These are phyloP conservation scores for Lactifluus echinatus DNA, from an alignment of 768 basidiomycete species.

Conservation along the genomic window DNA sequence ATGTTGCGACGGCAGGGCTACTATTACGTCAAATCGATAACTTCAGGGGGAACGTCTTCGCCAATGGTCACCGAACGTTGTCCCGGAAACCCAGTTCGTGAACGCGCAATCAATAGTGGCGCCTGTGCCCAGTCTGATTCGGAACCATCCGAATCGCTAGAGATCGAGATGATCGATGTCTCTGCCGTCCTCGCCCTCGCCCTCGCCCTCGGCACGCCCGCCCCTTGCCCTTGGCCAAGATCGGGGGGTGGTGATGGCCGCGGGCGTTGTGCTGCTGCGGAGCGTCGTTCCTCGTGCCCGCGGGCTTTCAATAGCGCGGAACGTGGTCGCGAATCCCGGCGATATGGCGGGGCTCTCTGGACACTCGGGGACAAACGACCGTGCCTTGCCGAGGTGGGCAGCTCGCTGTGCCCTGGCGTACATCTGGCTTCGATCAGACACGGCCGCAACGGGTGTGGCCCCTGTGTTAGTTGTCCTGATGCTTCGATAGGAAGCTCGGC, in stretches of 20 bases:
- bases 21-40: constrained; percentile 40
- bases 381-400: neutral
- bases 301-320: neutral
- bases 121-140: constrained; percentile 12
- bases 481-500: constrained; percentile 12
- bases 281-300: neutral
- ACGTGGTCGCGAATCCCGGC: neutral
- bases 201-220: too few relatives aligned
- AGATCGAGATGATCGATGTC: constrained; percentile 30
- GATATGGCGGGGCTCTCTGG: neutral
- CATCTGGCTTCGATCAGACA: too few relatives aligned
- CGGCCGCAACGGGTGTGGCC: too few relatives aligned
- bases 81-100: constrained; percentile 3
- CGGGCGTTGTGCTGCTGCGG: too few relatives aligned
- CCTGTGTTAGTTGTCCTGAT: too few relatives aligned
- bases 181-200: neutral
- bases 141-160: constrained; percentile 30
- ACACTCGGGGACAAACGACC: neutral
- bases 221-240: too few relatives aligned
- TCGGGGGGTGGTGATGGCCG: too few relatives aligned
- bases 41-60: constrained; percentile 17
- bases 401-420: neutral
- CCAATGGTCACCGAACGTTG: neutral
- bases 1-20: too few relatives aligned
- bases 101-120: constrained; percentile 25